Evolutionary conservation across 495 filamentous ascomycete genomes (phyloP).

Genomic region (Aspergillus bridgeri): DNA sequence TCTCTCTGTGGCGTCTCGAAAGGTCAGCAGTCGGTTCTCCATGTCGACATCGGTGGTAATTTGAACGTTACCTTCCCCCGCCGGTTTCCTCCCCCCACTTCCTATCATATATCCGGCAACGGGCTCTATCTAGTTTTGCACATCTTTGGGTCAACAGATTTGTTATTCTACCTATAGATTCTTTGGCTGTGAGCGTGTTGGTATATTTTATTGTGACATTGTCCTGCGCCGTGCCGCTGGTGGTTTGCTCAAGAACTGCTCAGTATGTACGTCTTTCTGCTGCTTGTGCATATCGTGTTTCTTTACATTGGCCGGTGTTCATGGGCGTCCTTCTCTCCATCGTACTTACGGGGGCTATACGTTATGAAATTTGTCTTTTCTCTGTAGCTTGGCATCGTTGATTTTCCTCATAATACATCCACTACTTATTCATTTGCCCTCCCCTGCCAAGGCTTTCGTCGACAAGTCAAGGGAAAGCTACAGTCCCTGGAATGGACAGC

Average conservation of each 20-base stretch:
- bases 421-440: neutral
- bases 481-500: too few relatives aligned
- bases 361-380: neutral
- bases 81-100: neutral
- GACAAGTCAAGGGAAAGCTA: too few relatives aligned
- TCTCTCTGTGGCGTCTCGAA: neutral
- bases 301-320: conserved; percentile 3
- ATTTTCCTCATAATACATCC: neutral
- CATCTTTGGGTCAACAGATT: conserved; percentile 7
- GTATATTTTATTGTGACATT: conserved; percentile 11
- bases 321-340: neutral
- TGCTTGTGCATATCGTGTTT: conserved; percentile 4
- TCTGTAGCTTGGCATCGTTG: neutral
- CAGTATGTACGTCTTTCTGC: neutral
- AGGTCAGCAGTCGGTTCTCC: neutral
- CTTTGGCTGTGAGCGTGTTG: conserved; percentile 14
- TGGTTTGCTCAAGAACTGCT: neutral
- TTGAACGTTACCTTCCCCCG: neutral
- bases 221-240: neutral
- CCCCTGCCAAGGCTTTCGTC: neutral
- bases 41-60: neutral
- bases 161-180: conserved; percentile 12
- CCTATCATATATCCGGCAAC: neutral
- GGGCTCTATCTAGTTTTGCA: neutral
- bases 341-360: neutral